Evolutionary conservation across 495 filamentous ascomycete genomes (phyloP).

Genomic region (Pyrenula massariospora): DNA sequence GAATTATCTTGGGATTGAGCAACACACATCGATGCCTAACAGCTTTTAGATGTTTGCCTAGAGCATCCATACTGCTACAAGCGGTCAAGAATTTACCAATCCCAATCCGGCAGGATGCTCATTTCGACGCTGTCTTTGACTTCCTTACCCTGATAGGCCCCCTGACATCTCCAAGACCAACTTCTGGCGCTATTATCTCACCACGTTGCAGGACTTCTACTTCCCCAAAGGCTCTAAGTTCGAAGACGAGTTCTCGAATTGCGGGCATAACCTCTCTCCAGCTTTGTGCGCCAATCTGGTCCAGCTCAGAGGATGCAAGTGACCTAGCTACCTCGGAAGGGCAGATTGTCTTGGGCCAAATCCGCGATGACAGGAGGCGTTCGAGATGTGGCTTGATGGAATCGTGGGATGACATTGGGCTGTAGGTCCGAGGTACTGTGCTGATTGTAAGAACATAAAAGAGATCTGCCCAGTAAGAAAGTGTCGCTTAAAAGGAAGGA

Average conservation of each 20-base stretch:
- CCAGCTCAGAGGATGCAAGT: conserved; percentile 20
- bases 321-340: conserved; percentile 36
- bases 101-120: too few species aligned
- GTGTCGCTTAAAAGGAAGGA: too few species aligned
- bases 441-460: too few species aligned
- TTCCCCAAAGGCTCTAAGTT: conserved; percentile 18
- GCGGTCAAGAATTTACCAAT: too few species aligned
- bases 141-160: neutral
- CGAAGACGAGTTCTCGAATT: conserved; percentile 23
- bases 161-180: neutral
- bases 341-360: conserved; percentile 34
- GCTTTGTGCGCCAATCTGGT: conserved; percentile 8
- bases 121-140: too few species aligned
- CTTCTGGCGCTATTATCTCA: conserved; percentile 11
- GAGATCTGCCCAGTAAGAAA: too few species aligned
- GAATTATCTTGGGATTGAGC: too few species aligned
- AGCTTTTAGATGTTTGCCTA: too few species aligned
- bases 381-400: conserved; percentile 7
- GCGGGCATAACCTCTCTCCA: conserved; percentile 33
- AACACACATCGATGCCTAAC: too few species aligned
- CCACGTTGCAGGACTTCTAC: conserved; percentile 38
- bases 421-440: too few species aligned
- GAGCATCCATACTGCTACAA: too few species aligned
- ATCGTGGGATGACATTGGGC: neutral
- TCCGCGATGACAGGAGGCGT: conserved; percentile 7